These are phyloP conservation scores for Eleusine indica DNA, from an alignment of 176 grass and related monocot species.

Conservation along the genomic window DNA sequence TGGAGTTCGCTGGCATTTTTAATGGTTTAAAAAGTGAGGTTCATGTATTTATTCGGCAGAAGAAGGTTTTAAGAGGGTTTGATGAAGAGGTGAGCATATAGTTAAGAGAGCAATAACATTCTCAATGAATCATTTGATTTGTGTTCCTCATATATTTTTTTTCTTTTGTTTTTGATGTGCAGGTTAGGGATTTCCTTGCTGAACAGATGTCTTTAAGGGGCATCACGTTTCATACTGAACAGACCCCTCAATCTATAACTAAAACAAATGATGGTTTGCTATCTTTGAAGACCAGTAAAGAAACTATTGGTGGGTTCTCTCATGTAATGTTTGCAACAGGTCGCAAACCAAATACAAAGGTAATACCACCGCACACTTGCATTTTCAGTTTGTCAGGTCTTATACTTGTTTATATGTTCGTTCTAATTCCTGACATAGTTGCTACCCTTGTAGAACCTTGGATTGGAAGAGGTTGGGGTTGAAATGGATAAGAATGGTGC, in stretches of 20 bases:
- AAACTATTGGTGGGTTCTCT: constrained; percentile 71
- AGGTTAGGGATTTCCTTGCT: constrained; percentile 74
- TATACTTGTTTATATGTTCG: neutral
- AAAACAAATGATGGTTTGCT: constrained; percentile 61
- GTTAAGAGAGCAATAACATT: neutral
- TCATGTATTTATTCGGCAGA: constrained; percentile 88
- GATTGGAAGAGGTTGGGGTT: constrained; percentile 71
- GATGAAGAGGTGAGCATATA: constrained; percentile 67
- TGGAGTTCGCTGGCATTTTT: constrained; percentile 84
- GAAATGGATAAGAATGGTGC: constrained; percentile 66
- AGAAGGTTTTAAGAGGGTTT: constrained; percentile 82
- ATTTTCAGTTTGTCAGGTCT: constrained; percentile 24
- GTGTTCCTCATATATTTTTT: neutral
- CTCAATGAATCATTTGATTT: constrained; percentile 27
- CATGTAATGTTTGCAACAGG: constrained; percentile 93
- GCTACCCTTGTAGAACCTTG: constrained; percentile 62
- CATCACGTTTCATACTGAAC: constrained; percentile 72
- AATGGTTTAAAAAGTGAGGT: constrained; percentile 80
- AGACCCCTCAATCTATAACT: constrained; percentile 63
- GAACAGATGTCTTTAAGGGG: constrained; percentile 75
- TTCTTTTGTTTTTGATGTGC: constrained; percentile 1
- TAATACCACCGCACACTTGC: neutral
- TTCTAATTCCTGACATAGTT: constrained; percentile 19
- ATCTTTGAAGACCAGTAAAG: constrained; percentile 79
- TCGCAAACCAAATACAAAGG: constrained; percentile 80